These are phyloP conservation scores for Arthrobotrys sinensis DNA, from an alignment of 2,329 filamentous ascomycete species.

Conservation along the genomic window DNA sequence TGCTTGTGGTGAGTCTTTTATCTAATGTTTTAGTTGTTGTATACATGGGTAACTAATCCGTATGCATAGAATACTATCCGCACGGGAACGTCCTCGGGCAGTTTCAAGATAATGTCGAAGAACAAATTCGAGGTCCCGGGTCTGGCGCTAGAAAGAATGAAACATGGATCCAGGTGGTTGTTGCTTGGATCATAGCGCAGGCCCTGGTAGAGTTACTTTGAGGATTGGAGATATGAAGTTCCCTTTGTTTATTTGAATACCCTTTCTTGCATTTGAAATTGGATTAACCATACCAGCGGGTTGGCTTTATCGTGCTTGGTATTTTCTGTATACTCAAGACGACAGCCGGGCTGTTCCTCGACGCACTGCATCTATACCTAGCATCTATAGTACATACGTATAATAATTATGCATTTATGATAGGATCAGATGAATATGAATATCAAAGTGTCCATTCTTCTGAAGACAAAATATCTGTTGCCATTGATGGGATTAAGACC, in stretches of 20 bases:
- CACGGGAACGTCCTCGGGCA: conserved; percentile 48
- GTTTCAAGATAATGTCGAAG: conserved; percentile 54
- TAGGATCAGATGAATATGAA: too few relatives aligned
- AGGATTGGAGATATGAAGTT: not conserved
- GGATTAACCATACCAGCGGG: not conserved
- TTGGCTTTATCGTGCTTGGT: not conserved
- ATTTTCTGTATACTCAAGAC: not conserved
- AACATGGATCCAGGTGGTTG: conserved; percentile 16
- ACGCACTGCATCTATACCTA: not conserved
- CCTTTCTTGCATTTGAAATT: conserved; percentile 10
- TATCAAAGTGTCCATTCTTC: too few relatives aligned
- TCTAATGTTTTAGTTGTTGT: not conserved
- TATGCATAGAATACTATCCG: conserved; percentile 50
- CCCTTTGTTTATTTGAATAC: conserved; percentile 23
- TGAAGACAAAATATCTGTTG: too few relatives aligned
- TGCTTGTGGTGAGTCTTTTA: conserved; percentile 48
- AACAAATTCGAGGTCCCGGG: conserved; percentile 49
- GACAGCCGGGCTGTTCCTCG: conserved; percentile 3
- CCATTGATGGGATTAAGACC: too few relatives aligned
- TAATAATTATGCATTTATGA: too few relatives aligned
- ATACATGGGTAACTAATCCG: not conserved
- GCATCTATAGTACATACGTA: too few relatives aligned
- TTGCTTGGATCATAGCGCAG: conserved; percentile 20
- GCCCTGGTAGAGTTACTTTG: conserved; percentile 22
- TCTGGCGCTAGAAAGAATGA: conserved; percentile 36